Evolutionary conservation across 2,329 filamentous ascomycete genomes (phyloP).

Genomic region (Ceratocystis alfenasii): DNA sequence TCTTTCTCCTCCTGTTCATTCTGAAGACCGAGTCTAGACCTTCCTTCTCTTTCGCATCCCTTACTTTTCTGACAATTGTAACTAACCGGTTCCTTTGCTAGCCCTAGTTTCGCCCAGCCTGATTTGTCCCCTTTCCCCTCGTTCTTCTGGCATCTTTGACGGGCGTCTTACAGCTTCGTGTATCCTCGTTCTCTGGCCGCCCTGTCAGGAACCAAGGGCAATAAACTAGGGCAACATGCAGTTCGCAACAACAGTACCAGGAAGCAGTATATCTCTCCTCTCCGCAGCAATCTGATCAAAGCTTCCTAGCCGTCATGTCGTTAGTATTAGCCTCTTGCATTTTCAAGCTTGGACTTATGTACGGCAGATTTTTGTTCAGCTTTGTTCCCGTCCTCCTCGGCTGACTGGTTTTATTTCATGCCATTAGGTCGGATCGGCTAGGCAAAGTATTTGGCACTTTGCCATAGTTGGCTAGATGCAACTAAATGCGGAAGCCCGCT

Average conservation of each 20-base stretch:
- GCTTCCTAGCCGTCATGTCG: neutral
- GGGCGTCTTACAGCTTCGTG: neutral
- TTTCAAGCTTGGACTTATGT: neutral
- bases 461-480: neutral
- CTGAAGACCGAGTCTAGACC: neutral
- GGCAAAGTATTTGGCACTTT: neutral
- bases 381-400: neutral
- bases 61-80: neutral
- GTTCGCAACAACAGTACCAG: neutral
- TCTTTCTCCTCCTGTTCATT: neutral
- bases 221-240: constrained; percentile 1
- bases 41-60: neutral
- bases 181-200: neutral
- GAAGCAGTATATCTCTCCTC: neutral
- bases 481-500: constrained; percentile 1
- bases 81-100: neutral
- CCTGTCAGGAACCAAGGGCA: constrained; percentile 2
- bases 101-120: neutral
- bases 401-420: neutral
- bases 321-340: neutral
- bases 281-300: neutral
- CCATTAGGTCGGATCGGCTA: neutral
- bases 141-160: neutral
- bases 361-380: neutral
- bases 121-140: neutral